Percentiles rank a stretch among this genome's conserved stretches.
Conservation (phyloP, 169 alveolate species). For the Ichthyophthirius multifiliis region DNA sequence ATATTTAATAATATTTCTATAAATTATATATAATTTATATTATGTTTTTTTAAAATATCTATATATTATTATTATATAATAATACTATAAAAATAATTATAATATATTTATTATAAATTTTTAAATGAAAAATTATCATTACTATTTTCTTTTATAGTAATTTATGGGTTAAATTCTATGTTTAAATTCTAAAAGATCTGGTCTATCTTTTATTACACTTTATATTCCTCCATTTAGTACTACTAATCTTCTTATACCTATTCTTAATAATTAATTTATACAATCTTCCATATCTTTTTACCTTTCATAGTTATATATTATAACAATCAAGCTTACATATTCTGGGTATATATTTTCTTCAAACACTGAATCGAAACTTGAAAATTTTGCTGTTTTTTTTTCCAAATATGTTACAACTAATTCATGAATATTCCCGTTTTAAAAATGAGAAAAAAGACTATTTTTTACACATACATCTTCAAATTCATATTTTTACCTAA, state of each 20-base stretch:
- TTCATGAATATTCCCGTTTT: neutral
- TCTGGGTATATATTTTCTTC: neutral
- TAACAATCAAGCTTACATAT: neutral
- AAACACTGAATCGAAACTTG: neutral
- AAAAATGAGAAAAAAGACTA: neutral
- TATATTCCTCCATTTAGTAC: conserved; percentile 5
- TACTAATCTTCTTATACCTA: conserved; percentile 6
- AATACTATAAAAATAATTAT: no score
- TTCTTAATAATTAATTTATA: neutral
- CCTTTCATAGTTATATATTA: neutral
- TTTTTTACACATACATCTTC: neutral
- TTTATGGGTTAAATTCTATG: neutral
- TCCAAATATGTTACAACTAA: neutral
- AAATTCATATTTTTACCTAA: neutral
- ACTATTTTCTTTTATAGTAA: conserved; percentile 8
- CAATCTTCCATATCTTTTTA: neutral
- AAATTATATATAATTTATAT: no score
- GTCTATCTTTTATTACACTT: neutral
- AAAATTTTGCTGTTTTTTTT: neutral
- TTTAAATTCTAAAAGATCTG: neutral
- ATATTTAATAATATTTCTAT: no score
- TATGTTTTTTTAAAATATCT: no score
- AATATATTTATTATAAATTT: no score
- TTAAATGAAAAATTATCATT: no score
- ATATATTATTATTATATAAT: no score